Evolutionary conservation across 2,329 filamentous ascomycete species (phyloP).

Genomic region (Thelonectria rubi): DNA sequence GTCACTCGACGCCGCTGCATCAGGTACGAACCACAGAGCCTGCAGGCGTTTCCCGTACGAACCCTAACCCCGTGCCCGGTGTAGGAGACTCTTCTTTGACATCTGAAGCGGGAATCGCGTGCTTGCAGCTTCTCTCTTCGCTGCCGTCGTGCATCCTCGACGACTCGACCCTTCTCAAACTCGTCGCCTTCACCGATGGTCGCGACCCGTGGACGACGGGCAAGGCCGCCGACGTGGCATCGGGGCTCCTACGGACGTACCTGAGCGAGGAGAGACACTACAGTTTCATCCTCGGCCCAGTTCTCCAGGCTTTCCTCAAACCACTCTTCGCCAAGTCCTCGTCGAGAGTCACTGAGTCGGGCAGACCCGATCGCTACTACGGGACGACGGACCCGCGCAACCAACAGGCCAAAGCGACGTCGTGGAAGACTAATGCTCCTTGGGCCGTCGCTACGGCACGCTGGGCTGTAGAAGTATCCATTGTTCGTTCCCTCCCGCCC

Average conservation of each 20-base stretch:
- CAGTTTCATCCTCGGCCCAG: slow-evolving; percentile 60
- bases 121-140: slow-evolving; percentile 40
- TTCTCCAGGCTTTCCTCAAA: slow-evolving; percentile 71
- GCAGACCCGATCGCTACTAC: slow-evolving; percentile 43
- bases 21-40: neutral
- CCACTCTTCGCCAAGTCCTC: slow-evolving; percentile 71
- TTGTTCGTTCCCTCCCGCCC: slow-evolving; percentile 51
- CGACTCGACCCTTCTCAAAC: slow-evolving; percentile 41
- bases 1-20: neutral
- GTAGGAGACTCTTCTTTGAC: slow-evolving; percentile 13
- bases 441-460: slow-evolving; percentile 39
- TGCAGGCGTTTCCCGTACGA: too few species aligned
- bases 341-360: slow-evolving; percentile 48
- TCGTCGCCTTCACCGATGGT: slow-evolving; percentile 46
- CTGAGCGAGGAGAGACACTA: slow-evolving; percentile 30
- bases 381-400: slow-evolving; percentile 10
- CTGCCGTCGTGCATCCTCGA: slow-evolving; percentile 15
- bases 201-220: slow-evolving; percentile 52
- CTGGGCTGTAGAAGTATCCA: slow-evolving; percentile 65
- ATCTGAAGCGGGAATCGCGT: slow-evolving; percentile 42
- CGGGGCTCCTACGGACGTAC: slow-evolving; percentile 44
- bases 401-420: slow-evolving; percentile 12
- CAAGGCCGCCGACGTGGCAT: slow-evolving; percentile 44
- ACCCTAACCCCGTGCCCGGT: neutral
- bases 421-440: slow-evolving; percentile 39